These are phyloP conservation scores for Chlorella sp. DNA, from an alignment of 139 green algal genomes.

Conservation along the genomic window DNA sequence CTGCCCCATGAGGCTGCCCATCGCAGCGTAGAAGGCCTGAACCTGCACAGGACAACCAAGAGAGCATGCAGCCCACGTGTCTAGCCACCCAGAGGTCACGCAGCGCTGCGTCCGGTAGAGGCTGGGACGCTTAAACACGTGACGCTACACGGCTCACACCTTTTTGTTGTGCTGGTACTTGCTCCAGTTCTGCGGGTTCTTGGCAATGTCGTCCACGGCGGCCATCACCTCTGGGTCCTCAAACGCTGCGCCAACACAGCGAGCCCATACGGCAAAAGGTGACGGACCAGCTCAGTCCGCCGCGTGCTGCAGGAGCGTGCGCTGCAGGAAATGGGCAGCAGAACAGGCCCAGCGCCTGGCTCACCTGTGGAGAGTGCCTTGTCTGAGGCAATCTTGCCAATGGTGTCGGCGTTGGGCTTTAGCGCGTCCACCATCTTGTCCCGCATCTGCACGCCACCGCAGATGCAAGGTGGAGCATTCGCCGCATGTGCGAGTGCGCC, in stretches of 20 bases:
- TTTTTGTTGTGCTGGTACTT: slow-evolving; percentile 1
- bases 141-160: background rate
- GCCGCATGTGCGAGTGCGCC: no score
- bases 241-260: background rate
- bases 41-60: background rate
- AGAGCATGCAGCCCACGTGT: background rate
- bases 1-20: background rate
- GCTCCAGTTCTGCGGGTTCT: background rate
- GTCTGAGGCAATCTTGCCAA: no score
- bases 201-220: background rate
- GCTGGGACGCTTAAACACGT: no score
- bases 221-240: slow-evolving; percentile 3
- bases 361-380: no score
- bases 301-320: no score
- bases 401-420: background rate
- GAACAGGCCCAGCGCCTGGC: no score
- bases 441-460: background rate
- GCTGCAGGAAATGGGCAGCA: no score
- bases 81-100: no score
- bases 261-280: no score
- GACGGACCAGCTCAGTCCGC: no score
- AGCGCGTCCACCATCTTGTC: background rate
- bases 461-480: no score
- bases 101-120: no score
- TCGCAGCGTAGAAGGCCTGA: background rate